Evolutionary conservation across 805 yeast genomes (phyloP).

Genomic region (Ogataea pilisensis): DNA sequence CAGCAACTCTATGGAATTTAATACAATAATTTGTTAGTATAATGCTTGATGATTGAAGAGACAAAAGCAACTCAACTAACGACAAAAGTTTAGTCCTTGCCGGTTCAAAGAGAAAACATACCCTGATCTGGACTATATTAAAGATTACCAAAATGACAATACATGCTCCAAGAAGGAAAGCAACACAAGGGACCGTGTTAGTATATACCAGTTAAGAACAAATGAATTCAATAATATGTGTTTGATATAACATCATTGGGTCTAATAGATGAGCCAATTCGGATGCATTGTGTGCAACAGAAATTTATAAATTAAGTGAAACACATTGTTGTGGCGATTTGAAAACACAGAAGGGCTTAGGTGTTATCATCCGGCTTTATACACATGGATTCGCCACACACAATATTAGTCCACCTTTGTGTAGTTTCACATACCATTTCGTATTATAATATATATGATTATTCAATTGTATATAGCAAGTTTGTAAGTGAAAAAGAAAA

Average conservation of each 20-base stretch:
- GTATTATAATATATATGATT: neutral
- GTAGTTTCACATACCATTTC: neutral
- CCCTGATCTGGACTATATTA: slow-evolving; percentile 32
- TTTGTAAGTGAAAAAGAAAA: neutral
- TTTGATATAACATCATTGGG: too few relatives aligned
- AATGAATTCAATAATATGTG: too few relatives aligned
- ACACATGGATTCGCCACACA: too few relatives aligned
- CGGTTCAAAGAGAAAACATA: slow-evolving; percentile 15
- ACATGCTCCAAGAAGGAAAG: neutral
- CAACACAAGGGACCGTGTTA: slow-evolving; percentile 2
- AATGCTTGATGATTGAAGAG: too few relatives aligned
- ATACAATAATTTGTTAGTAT: too few relatives aligned
- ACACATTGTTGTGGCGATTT: too few relatives aligned
- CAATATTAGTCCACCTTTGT: too few relatives aligned
- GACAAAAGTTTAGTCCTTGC: neutral
- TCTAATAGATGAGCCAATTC: too few relatives aligned
- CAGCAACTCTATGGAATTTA: slow-evolving; percentile 57
- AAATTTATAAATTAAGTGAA: too few relatives aligned
- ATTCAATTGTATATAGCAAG: neutral
- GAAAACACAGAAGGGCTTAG: too few relatives aligned
- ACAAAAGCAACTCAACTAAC: neutral
- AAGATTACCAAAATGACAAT: neutral
- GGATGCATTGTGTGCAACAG: too few relatives aligned
- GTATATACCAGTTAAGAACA: too few relatives aligned
- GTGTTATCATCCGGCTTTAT: neutral